phyloP scores from a whole-genome alignment of 495 filamentous ascomycete genomes.

The Xylaria intraflava region DNA sequence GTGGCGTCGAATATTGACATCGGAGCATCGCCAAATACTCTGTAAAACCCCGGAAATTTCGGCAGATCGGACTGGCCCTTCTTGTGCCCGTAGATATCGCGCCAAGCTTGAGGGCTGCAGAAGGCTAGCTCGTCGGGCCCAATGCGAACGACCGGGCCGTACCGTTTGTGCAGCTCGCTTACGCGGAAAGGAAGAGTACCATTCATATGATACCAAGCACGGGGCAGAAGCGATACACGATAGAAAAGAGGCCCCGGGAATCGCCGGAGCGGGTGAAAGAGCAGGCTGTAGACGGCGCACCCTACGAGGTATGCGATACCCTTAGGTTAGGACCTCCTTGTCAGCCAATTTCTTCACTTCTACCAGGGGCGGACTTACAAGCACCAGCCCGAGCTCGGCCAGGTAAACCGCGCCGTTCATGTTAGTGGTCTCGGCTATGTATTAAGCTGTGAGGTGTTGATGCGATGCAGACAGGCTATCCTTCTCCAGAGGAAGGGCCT shows the following conservation, averaged over 20 bases:
- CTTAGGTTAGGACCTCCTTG: too few species aligned
- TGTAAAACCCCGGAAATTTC: slow-evolving; percentile 20
- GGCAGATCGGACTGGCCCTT: slow-evolving; percentile 22
- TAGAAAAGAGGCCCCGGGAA: slow-evolving; percentile 36
- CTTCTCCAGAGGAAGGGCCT: too few species aligned
- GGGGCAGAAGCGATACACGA: slow-evolving; percentile 21
- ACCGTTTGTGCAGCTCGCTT: slow-evolving; percentile 33
- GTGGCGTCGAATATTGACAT: slow-evolving; percentile 16
- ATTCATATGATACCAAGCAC: not conserved
- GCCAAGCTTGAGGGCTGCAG: slow-evolving; percentile 38
- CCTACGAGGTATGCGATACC: slow-evolving; percentile 2
- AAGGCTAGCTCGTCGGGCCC: slow-evolving; percentile 41
- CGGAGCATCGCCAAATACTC: slow-evolving; percentile 13
- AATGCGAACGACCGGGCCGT: slow-evolving; percentile 43
- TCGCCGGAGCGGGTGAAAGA: slow-evolving; percentile 36
- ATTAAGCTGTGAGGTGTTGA: too few species aligned
- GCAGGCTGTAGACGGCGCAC: slow-evolving; percentile 29
- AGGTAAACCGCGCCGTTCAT: too few species aligned
- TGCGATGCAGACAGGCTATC: too few species aligned
- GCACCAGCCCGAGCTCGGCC: too few species aligned
- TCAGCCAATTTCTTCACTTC: too few species aligned
- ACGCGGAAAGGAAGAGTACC: slow-evolving; percentile 29
- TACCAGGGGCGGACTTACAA: too few species aligned
- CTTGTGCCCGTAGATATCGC: slow-evolving; percentile 39
- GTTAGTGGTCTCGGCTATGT: too few species aligned